Base-by-base conservation (phyloP, 208 protist genomes). In the Leishmania martiniquensis region DNA sequence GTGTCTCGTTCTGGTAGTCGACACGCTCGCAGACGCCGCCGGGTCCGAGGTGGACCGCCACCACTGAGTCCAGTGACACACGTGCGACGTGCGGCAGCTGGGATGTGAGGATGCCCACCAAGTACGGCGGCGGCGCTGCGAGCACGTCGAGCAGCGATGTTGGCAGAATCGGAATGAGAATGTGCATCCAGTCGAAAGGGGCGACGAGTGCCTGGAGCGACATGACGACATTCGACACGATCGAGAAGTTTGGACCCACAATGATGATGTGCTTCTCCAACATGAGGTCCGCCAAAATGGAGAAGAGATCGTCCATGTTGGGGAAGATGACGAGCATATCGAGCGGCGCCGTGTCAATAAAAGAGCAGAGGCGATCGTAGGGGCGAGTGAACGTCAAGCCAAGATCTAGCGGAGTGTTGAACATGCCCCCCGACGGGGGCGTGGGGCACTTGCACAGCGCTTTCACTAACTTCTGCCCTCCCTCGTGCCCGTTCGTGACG, bases 121-220 rank as follows among this genome's bases (percentile, higher is more conserved):
- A 70, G 63, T 91, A 96, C 45, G 93, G 91, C 39, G 91, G 84
- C 25, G 91, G 93, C 12, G 93, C 91, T 4, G 86, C 90, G 39
- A 97, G 83, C 9, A 96, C 89, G 68, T 93, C 87, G 32, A 95
- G 37, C 25, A 97, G 73, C 34, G 60, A 86, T 20, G 82, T 86
- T 0, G 93, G 91, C 12, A 95, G 65, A 69, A 96, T 91, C 0
- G 91, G 89, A 74, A 96, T 95, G 25, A 97, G 76, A 77, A 93
- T 95, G 83, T 96, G 91, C 86, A 93, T 87, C 91, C 91, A 97
- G 66, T 96, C 93, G 80, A 97, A 95, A 1, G 93, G 93, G 2
- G 87, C 78, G 9, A 97, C 86, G 15, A 97, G 78, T 3, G 90
- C 85, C 80, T 94, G 91, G 55, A 96, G 74, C 15, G 93, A 93